Conservation (phyloP, 2,329 filamentous ascomycete species). For the Talaromyces sp. region DNA sequence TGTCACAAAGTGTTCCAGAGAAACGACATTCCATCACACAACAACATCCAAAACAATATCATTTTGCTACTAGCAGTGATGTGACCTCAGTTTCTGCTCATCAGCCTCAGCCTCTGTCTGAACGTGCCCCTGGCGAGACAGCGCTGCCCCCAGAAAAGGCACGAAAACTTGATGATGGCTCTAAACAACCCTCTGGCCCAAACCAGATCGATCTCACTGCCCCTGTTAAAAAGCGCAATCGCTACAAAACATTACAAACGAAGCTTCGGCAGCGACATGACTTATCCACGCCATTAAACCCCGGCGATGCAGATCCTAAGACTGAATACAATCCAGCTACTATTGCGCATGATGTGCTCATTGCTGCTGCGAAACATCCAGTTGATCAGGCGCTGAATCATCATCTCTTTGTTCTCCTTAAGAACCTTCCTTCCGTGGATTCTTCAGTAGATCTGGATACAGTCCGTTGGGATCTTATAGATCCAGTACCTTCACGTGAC, state of each 20-base stretch:
- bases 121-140: not conserved
- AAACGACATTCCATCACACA: no score
- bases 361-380: constrained; percentile 64
- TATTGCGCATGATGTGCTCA: constrained; percentile 65
- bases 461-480: constrained; percentile 64
- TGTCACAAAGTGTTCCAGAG: no score
- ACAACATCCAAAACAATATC: not conserved
- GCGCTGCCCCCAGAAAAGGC: not conserved
- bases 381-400: constrained; percentile 61
- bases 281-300: constrained; percentile 50
- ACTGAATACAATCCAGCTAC: constrained; percentile 62
- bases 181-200: not conserved
- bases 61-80: not conserved
- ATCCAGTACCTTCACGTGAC: constrained; percentile 32
- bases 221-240: not conserved
- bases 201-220: not conserved
- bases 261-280: constrained; percentile 35
- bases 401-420: constrained; percentile 56
- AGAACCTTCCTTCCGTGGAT: constrained; percentile 47
- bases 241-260: constrained; percentile 10
- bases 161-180: not conserved
- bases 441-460: constrained; percentile 57
- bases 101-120: not conserved
- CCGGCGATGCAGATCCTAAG: constrained; percentile 44
- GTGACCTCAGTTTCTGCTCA: not conserved